phyloP scores from a whole-genome alignment of 805 yeast species.

The Kodamaea jinghongensis region DNA sequence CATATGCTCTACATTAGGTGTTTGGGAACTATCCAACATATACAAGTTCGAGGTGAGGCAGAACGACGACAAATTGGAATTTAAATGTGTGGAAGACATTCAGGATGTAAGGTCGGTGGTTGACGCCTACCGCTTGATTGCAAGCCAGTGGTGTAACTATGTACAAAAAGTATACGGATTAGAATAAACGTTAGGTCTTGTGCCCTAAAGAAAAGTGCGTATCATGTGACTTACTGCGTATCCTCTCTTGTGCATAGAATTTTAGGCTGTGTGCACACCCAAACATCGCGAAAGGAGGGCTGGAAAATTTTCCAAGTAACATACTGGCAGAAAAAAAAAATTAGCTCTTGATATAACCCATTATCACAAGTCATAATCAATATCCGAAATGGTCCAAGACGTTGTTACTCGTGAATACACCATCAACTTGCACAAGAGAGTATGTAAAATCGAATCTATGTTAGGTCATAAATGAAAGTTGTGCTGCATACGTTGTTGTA shows the following conservation, averaged over 20 bases:
- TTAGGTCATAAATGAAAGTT: background rate
- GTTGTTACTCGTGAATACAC: constrained; percentile 99
- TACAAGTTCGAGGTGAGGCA: constrained; percentile 7
- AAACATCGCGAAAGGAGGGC: background rate
- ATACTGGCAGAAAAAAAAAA: constrained; percentile 15
- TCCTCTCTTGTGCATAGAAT: background rate
- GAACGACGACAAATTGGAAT: background rate
- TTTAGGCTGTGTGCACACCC: background rate
- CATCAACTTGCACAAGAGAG: constrained; percentile 99
- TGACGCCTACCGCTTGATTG: constrained; percentile 14
- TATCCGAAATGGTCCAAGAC: constrained; percentile 80
- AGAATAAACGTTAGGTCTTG: constrained; percentile 15
- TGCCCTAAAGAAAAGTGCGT: constrained; percentile 4
- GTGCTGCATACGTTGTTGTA: background rate
- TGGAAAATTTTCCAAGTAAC: constrained; percentile 7
- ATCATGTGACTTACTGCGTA: too few relatives aligned
- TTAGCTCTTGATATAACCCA: constrained; percentile 7
- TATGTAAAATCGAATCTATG: constrained; percentile 45
- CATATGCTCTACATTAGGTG: constrained; percentile 32
- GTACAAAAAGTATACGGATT: constrained; percentile 34
- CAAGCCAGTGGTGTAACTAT: constrained; percentile 25
- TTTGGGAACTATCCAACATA: constrained; percentile 33
- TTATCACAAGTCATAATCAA: constrained; percentile 16
- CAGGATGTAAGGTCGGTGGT: constrained; percentile 9
- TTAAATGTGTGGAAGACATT: background rate